These are phyloP conservation scores for sunflower (Helianthus annuus) DNA, from an alignment of 129 eudicot genomes.

Conservation along the genomic window HanXRQr2.0-SUNRISE NC_035433.2:148891785-148892284, in stretches of 20 bases:
- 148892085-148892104: background rate
- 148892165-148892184: slow-evolving; percentile 8
- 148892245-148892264: slow-evolving; percentile 6
- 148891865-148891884: too few species aligned
- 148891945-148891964: background rate
- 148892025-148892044: background rate
- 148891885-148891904: too few species aligned
- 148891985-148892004: background rate
- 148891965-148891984: background rate
- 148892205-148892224: background rate
- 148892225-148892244: slow-evolving; percentile 2
- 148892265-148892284: background rate
- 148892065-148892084: slow-evolving; percentile 2
- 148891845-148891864: too few species aligned
- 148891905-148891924: background rate
- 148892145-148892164: background rate
- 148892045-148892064: background rate
- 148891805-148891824: too few species aligned
- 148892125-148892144: background rate
- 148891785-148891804: too few species aligned
- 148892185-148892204: background rate
- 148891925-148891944: background rate
- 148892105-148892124: background rate
- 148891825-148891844: too few species aligned
- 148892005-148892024: background rate